These are phyloP conservation scores for Sordariomycetes sp. DNA, from an alignment of 2,329 filamentous ascomycete genomes.

Conservation along the genomic window DNA sequence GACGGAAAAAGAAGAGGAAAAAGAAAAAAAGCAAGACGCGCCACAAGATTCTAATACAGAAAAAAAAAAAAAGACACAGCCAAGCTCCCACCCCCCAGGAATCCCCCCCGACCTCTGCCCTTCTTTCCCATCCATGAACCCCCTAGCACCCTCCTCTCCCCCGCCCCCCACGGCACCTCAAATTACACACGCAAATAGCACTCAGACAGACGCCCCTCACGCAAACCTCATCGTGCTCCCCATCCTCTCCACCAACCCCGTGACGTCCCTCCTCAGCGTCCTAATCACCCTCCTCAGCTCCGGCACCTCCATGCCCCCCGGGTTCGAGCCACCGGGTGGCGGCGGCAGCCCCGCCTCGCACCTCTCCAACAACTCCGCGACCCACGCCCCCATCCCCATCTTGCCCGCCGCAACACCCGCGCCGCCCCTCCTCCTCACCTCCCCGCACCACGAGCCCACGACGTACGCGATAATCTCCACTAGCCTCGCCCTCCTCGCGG, in stretches of 20 bases:
- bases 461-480: slow-evolving; percentile 40
- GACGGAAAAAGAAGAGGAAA: too few relatives aligned
- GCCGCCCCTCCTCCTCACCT: slow-evolving; percentile 31
- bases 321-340: slow-evolving; percentile 24
- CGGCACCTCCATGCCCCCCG: slow-evolving; percentile 28
- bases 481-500: slow-evolving; percentile 29
- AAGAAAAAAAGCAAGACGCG: too few relatives aligned
- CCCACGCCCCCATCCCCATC: slow-evolving; percentile 24
- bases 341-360: slow-evolving; percentile 32
- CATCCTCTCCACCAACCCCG: slow-evolving; percentile 27
- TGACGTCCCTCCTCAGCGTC: slow-evolving; percentile 27
- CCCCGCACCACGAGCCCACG: slow-evolving; percentile 34
- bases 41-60: too few relatives aligned
- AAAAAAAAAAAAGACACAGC: too few relatives aligned
- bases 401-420: slow-evolving; percentile 9
- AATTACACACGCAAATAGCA: too few relatives aligned
- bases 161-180: too few relatives aligned
- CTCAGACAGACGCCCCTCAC: slow-evolving; percentile 10
- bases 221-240: slow-evolving; percentile 30
- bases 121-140: too few relatives aligned
- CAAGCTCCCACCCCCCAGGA: too few relatives aligned
- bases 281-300: slow-evolving; percentile 28
- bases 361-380: slow-evolving; percentile 34
- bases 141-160: too few relatives aligned
- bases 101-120: too few relatives aligned